Evolutionary conservation across 2,329 filamentous ascomycete species (phyloP), one percentile per base, ranked within the genome.

Genomic region (Pseudogymnoascus sp.): DNA sequence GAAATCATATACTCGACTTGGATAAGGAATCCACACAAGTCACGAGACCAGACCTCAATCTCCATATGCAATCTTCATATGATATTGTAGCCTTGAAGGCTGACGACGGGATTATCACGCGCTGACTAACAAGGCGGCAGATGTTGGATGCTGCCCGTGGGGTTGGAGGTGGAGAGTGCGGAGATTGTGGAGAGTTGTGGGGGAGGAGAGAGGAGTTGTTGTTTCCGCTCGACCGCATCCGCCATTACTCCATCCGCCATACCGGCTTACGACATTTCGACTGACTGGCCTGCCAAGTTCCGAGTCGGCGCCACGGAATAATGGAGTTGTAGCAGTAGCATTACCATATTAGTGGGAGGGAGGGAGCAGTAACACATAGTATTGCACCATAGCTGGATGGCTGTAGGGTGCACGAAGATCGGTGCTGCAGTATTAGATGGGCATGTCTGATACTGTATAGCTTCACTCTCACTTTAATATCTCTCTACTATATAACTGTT

Each of bases 191-290:
- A 33, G 31, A 33, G 26, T 29, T 16, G 37, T 16, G 23, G 43
- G 43, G 29, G 43, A 52, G 43, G 26, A 12, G 43, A 29, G 43
- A 23, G 26, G 43, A 52, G 23, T 3, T 52, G 7, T 29, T 29
- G 23, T 52, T 52, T 52, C 43, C 43, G 43, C 23, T 52, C 43
- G 43, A 52, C 43, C 43, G 43, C 23, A 52, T 52, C 43, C 43
- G 43, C 43, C 43, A 23, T 23, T 26, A 26, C 23, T 26, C 23
- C 23, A 52, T 52, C 43, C 43, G 43, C 43, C 43, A 23, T 23
- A 52, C 43, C 43, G 43, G 43, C 43, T 52, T 52, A 52, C 43
- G 6, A 52, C 23, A 31, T 2, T 6, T 7, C 19, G 21, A 14
- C 14, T 29, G 43, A n/a, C 21, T 3, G 39, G 26, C 14, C 43